Evolutionary conservation across 306 rosid genomes (phyloP).

Genomic region (Abrus pulchellus): DNA sequence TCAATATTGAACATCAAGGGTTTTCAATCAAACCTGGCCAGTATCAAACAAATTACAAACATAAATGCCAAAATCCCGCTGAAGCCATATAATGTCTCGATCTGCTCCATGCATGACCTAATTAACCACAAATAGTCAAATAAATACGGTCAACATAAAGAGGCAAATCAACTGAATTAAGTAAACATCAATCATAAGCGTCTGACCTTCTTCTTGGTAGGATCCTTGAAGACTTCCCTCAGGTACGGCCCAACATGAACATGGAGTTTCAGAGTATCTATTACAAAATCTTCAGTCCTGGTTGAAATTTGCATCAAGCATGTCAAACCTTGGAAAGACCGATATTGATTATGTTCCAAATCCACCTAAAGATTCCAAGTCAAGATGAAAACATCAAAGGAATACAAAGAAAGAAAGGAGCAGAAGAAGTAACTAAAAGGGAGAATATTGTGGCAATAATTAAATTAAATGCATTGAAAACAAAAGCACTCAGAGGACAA

Average conservation of each 20-base stretch:
- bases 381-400: slow-evolving; percentile 41
- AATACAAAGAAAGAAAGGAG: slow-evolving; percentile 17
- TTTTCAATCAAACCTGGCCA: slow-evolving; percentile 81
- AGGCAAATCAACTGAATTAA: slow-evolving; percentile 13
- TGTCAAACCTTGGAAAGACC: slow-evolving; percentile 98
- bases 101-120: slow-evolving; percentile 99
- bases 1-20: slow-evolving; percentile 31
- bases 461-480: slow-evolving; percentile 1
- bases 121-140: slow-evolving; percentile 41
- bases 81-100: slow-evolving; percentile 92
- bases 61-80: slow-evolving; percentile 96
- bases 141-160: slow-evolving; percentile 41
- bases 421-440: background rate
- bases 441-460: slow-evolving; percentile 23
- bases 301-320: slow-evolving; percentile 99
- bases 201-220: slow-evolving; percentile 88
- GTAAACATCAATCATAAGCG: slow-evolving; percentile 7
- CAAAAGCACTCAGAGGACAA: slow-evolving; percentile 5
- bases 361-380: slow-evolving; percentile 74
- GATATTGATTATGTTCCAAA: slow-evolving; percentile 98
- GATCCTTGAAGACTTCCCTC: slow-evolving; percentile 93
- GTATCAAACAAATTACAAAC: slow-evolving; percentile 95
- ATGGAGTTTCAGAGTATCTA: slow-evolving; percentile 89
- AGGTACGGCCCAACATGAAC: slow-evolving; percentile 86
- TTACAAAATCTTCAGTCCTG: slow-evolving; percentile 91